phyloP scores from a whole-genome alignment of 441 rosid genomes.

The Adansonia grandidieri region DNA sequence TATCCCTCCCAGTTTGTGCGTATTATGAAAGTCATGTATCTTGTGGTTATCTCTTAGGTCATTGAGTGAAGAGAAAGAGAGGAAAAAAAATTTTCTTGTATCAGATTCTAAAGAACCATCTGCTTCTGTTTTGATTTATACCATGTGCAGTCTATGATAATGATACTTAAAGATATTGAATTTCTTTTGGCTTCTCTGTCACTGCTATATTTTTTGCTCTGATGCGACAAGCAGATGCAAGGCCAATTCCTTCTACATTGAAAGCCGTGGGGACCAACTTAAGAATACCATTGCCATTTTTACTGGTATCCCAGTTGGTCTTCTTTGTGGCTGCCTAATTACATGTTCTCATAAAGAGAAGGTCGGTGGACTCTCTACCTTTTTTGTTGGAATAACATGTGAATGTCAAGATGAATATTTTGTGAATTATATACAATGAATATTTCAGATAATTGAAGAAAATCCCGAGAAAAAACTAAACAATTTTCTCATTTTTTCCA shows the following conservation, averaged over 20 bases:
- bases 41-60: background rate
- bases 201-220: slow-evolving; percentile 75
- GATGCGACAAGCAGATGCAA: slow-evolving; percentile 78
- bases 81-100: background rate
- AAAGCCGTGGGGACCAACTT: slow-evolving; percentile 80
- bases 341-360: slow-evolving; percentile 67
- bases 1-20: background rate
- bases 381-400: slow-evolving; percentile 2
- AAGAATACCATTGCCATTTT: slow-evolving; percentile 75
- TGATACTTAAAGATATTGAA: background rate
- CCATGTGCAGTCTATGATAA: background rate
- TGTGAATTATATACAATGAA: slow-evolving; percentile 14
- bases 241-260: slow-evolving; percentile 76
- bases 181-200: slow-evolving; percentile 47
- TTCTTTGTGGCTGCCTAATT: slow-evolving; percentile 73
- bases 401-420: slow-evolving; percentile 17
- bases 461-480: background rate
- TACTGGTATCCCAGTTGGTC: slow-evolving; percentile 64
- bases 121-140: slow-evolving; percentile 1
- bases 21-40: background rate
- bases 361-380: slow-evolving; percentile 50
- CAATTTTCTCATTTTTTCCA: background rate
- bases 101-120: slow-evolving; percentile 2
- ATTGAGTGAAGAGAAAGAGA: background rate
- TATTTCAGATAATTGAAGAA: slow-evolving; percentile 5